Conservation (phyloP, 306 rosid genomes). For the Cucurbita ficifolia region DNA sequence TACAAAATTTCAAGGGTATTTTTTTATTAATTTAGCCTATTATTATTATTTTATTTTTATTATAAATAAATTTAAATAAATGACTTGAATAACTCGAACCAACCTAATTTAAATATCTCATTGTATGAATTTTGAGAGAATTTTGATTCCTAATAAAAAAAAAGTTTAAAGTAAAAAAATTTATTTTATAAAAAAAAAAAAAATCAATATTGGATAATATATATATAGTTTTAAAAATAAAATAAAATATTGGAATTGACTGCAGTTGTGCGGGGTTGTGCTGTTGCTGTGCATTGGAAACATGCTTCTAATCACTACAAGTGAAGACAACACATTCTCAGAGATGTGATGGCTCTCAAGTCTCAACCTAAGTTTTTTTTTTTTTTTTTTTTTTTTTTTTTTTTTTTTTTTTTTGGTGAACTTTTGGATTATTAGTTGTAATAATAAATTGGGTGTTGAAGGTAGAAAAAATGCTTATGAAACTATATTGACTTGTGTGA, state of each 20-base stretch:
- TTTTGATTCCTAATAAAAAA: too few species aligned
- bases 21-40: too few species aligned
- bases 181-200: too few species aligned
- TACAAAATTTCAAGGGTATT: too few species aligned
- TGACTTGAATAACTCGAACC: too few species aligned
- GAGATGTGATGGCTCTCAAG: not conserved
- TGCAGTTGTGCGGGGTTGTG: constrained; percentile 64
- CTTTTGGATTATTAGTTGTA: not conserved
- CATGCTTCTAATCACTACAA: constrained; percentile 33
- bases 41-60: too few species aligned
- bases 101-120: too few species aligned
- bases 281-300: constrained; percentile 67
- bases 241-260: not conserved
- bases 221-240: too few species aligned
- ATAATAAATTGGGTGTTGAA: not conserved
- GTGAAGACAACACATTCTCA: not conserved
- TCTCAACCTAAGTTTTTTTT: not conserved
- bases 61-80: too few species aligned
- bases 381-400: not conserved
- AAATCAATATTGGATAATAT: too few species aligned
- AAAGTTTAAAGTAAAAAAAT: too few species aligned
- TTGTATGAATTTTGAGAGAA: too few species aligned
- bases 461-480: not conserved
- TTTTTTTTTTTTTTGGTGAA: not conserved
- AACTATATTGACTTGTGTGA: not conserved